Evolutionary conservation across 768 basidiomycete genomes (phyloP).

Genomic region (Neoboletus brunneissimus): DNA sequence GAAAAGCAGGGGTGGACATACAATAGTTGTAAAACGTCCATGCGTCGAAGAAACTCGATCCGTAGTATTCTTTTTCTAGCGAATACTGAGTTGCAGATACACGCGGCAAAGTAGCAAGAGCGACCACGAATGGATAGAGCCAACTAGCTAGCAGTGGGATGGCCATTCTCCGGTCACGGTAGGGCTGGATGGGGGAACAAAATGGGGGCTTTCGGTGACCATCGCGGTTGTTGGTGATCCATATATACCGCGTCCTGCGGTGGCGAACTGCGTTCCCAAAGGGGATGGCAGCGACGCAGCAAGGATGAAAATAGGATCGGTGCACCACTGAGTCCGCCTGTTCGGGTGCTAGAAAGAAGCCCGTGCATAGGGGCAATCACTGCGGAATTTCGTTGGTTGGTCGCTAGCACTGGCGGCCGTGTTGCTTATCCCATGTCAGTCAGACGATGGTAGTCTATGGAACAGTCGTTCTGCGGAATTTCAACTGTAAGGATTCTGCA

Average conservation of each 20-base stretch:
- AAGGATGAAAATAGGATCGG: background rate
- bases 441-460: too few species aligned
- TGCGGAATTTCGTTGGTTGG: background rate
- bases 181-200: background rate
- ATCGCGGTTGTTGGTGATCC: background rate
- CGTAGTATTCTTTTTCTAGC: slow-evolving; percentile 55
- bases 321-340: background rate
- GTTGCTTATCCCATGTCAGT: background rate
- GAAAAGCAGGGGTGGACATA: slow-evolving; percentile 28
- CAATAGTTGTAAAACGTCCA: slow-evolving; percentile 66
- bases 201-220: background rate
- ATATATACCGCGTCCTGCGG: slow-evolving; percentile 11
- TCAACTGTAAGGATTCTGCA: background rate
- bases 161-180: slow-evolving; percentile 7
- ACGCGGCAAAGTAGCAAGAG: slow-evolving; percentile 5
- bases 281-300: background rate
- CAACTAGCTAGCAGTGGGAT: background rate
- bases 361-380: background rate
- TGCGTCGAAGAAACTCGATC: slow-evolving; percentile 60
- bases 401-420: background rate
- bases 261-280: background rate
- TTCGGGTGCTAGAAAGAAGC: background rate
- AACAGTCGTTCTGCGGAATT: background rate
- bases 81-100: slow-evolving; percentile 42
- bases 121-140: slow-evolving; percentile 6